A percentile compares a stretch with the other conserved stretches of the same genome.
Evolutionary conservation across 2,329 filamentous ascomycete genomes (phyloP).

Genomic region (Scedosporium apiospermum): DNA sequence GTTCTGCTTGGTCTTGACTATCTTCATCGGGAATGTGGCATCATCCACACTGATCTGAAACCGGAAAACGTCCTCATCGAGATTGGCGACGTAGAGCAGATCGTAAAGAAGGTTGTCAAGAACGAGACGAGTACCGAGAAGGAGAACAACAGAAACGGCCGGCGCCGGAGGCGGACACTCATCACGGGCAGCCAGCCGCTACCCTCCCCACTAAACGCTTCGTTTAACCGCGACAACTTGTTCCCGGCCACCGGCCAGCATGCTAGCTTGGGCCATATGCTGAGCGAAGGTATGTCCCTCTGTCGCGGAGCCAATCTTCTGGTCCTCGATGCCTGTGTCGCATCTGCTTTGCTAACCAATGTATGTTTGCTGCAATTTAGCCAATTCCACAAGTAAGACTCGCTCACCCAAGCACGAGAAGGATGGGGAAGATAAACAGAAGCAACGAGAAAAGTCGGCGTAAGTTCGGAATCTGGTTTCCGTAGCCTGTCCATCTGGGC

Average conservation of each 20-base stretch:
- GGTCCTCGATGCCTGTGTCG: background rate
- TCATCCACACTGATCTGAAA: constrained; percentile 96
- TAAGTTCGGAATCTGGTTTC: constrained; percentile 38
- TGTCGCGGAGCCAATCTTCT: background rate
- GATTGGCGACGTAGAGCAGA: constrained; percentile 97
- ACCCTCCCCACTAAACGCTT: constrained; percentile 87
- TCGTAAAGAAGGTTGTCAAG: constrained; percentile 92
- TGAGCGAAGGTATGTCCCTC: constrained; percentile 62
- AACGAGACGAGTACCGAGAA: constrained; percentile 59
- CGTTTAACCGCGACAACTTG: constrained; percentile 72
- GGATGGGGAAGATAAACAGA: constrained; percentile 52
- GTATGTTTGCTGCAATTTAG: background rate
- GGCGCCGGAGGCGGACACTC: constrained; percentile 79
- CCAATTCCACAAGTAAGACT: background rate
- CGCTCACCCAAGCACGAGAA: constrained; percentile 5
- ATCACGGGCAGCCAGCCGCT: constrained; percentile 96
- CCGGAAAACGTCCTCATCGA: constrained; percentile 98
- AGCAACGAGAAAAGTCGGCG: constrained; percentile 88
- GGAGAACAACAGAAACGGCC: constrained; percentile 85
- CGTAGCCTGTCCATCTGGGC: background rate
- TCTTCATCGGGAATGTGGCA: constrained; percentile 93
- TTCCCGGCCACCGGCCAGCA: constrained; percentile 55
- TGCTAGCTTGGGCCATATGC: constrained; percentile 72
- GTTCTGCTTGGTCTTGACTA: constrained; percentile 93
- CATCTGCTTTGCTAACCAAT: background rate